phyloP scores from a whole-genome alignment of 2,329 filamentous ascomycete species.

The Colletotrichum aenigma region DNA sequence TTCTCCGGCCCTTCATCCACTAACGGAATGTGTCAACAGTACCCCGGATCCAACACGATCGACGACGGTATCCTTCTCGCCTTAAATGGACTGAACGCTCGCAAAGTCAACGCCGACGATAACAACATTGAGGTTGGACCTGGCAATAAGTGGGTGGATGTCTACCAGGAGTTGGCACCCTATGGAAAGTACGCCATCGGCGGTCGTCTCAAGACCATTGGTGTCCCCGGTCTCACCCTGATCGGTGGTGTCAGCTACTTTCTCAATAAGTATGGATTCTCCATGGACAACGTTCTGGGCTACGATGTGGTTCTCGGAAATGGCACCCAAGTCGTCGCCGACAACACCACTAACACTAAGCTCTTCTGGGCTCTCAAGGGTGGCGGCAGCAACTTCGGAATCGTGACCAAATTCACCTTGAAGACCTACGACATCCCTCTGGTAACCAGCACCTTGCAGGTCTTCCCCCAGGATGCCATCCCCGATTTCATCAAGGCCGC shows the following conservation, averaged over 20 bases:
- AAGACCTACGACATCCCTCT: slow-evolving; percentile 25
- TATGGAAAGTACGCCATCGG: slow-evolving; percentile 28
- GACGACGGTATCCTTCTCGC: slow-evolving; percentile 27
- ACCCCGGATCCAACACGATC: slow-evolving; percentile 27
- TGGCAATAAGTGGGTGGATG: slow-evolving; percentile 28
- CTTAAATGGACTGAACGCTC: slow-evolving; percentile 17
- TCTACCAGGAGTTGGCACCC: slow-evolving; percentile 26
- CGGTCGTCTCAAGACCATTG: slow-evolving; percentile 31
- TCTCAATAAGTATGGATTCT: slow-evolving; percentile 29
- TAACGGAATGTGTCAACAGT: slow-evolving; percentile 1
- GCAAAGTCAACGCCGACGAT: neutral
- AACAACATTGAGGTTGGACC: slow-evolving; percentile 23
- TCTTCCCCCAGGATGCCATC: slow-evolving; percentile 28
- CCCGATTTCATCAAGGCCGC: slow-evolving; percentile 31
- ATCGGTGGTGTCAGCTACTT: slow-evolving; percentile 33
- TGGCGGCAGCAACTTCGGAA: slow-evolving; percentile 19
- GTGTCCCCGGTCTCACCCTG: slow-evolving; percentile 30
- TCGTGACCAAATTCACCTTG: slow-evolving; percentile 26
- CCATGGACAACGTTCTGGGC: slow-evolving; percentile 27
- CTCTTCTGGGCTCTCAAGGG: slow-evolving; percentile 23
- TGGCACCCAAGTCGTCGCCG: slow-evolving; percentile 45
- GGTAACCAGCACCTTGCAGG: slow-evolving; percentile 36
- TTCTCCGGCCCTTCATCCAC: neutral
- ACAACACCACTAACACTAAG: slow-evolving; percentile 24
- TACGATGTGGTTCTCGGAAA: slow-evolving; percentile 45